phyloP scores from a whole-genome alignment of 192 early-diverging fungal genomes.

The Coemansia nantahalensis region DNA sequence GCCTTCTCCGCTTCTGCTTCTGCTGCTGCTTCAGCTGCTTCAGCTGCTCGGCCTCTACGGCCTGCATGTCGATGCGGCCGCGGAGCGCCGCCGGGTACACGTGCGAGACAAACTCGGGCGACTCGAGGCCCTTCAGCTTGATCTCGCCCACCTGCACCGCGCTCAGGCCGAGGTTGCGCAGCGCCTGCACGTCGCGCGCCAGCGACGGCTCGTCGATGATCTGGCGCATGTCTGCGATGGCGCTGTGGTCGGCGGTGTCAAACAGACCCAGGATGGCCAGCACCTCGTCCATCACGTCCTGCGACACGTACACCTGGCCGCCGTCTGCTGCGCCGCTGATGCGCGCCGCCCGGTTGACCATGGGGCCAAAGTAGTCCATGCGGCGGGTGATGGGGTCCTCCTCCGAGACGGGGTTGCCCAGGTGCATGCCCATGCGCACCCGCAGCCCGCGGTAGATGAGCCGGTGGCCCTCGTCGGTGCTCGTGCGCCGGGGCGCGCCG shows the following conservation, averaged over 20 bases:
- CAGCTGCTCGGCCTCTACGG: constrained; percentile 32
- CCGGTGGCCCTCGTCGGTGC: constrained; percentile 23
- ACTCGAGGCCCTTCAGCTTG: constrained; percentile 86
- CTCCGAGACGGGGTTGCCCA: constrained; percentile 83
- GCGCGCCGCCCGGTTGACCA: constrained; percentile 86
- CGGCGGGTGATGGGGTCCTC: constrained; percentile 83
- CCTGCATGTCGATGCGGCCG: constrained; percentile 53
- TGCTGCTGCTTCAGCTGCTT: constrained; percentile 29
- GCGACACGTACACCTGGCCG: constrained; percentile 84
- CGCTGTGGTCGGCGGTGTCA: constrained; percentile 50
- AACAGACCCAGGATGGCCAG: constrained; percentile 48
- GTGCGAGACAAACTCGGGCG: constrained; percentile 75
- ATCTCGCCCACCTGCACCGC: constrained; percentile 76
- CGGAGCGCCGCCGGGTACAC: constrained; percentile 59
- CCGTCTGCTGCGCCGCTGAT: constrained; percentile 84
- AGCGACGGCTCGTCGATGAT: constrained; percentile 53
- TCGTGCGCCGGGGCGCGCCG: constrained; percentile 19
- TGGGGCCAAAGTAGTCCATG: constrained; percentile 96
- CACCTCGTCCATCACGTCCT: constrained; percentile 72
- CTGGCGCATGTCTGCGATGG: constrained; percentile 52
- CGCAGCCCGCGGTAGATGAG: constrained; percentile 82
- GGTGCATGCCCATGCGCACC: constrained; percentile 93
- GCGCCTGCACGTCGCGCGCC: constrained; percentile 54
- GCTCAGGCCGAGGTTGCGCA: constrained; percentile 67
- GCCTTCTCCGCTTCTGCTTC: constrained; percentile 27